A percentile compares a stretch with the other conserved stretches of the same genome.
Evolutionary conservation across 305 asterid genomes (phyloP).

Genomic region (Fraxinus nigra): DNA sequence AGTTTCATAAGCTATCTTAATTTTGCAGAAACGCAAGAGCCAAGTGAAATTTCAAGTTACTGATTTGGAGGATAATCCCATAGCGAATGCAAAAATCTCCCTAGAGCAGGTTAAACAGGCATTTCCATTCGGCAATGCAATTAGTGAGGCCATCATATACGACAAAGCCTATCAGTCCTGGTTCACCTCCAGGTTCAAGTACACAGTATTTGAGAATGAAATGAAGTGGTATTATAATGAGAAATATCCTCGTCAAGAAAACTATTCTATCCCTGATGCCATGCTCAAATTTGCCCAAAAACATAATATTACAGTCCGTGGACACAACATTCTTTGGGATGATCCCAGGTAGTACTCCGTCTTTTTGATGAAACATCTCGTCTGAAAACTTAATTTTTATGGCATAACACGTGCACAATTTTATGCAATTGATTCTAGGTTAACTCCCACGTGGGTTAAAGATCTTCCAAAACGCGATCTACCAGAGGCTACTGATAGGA

Average conservation of each 20-base stretch:
- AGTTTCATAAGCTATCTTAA: neutral
- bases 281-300: conserved; percentile 17
- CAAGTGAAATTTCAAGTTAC: conserved; percentile 36
- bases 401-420: neutral
- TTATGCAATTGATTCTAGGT: neutral
- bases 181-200: conserved; percentile 46
- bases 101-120: conserved; percentile 6
- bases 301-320: conserved; percentile 26
- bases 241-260: conserved; percentile 15
- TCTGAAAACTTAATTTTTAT: neutral
- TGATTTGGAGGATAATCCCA: conserved; percentile 26
- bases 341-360: conserved; percentile 4
- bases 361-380: neutral
- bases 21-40: conserved; percentile 32
- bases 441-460: conserved; percentile 25
- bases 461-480: conserved; percentile 6
- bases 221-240: conserved; percentile 47
- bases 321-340: conserved; percentile 43
- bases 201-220: conserved; percentile 40
- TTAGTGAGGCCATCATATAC: conserved; percentile 22
- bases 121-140: conserved; percentile 43
- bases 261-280: conserved; percentile 30
- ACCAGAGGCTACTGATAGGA: conserved; percentile 11
- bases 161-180: conserved; percentile 33
- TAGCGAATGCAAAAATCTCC: conserved; percentile 29